These are phyloP conservation scores for Phytophthora lateralis DNA, from an alignment of 352 stramenopile species.

Conservation along the genomic window DNA sequence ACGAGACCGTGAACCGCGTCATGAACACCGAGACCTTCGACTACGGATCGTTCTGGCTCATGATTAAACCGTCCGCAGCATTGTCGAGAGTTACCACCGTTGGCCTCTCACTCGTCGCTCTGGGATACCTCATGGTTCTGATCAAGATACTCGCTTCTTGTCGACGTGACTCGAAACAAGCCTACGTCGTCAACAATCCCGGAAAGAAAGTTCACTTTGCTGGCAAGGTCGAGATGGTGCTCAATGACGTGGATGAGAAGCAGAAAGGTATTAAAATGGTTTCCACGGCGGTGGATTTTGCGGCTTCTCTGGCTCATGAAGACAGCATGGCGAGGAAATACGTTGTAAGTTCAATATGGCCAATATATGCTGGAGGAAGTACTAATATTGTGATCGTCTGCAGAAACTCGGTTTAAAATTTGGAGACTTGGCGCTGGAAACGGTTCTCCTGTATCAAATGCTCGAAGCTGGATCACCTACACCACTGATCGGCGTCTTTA, in stretches of 20 bases:
- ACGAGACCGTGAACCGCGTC: constrained; percentile 22
- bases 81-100: constrained; percentile 5
- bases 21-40: constrained; percentile 31
- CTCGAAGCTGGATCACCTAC: constrained; percentile 20
- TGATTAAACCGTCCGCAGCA: constrained; percentile 7
- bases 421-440: constrained; percentile 21
- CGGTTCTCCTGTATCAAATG: constrained; percentile 20
- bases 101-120: constrained; percentile 11
- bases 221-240: neutral
- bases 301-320: neutral
- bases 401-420: constrained; percentile 30
- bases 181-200: neutral
- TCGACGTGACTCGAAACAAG: neutral
- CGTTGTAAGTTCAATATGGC: constrained; percentile 7
- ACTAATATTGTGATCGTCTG: neutral
- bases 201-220: neutral
- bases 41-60: constrained; percentile 31
- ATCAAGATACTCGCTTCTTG: neutral
- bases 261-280: neutral
- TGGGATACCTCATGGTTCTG: constrained; percentile 12
- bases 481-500: constrained; percentile 17
- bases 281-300: neutral
- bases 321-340: constrained; percentile 10
- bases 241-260: neutral
- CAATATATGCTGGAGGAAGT: no score